Base-by-base conservation (phyloP, 148 eudicot species). In the Fallopia convolvulus region DNA sequence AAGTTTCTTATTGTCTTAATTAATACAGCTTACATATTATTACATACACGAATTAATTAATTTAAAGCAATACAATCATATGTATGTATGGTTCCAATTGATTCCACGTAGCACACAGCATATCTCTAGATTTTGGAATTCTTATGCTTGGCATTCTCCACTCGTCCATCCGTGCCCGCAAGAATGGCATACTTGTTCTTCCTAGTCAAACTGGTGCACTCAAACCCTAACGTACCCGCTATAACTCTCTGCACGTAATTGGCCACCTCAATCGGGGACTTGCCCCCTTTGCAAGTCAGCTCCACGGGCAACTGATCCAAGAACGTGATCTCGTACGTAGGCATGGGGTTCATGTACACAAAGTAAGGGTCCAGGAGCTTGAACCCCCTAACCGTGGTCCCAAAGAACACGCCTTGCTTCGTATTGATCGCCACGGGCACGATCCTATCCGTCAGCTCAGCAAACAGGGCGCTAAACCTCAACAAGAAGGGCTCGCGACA, bases 111-210 rank as follows among this genome's bases (percentile, higher is more conserved):
- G 30, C 30, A 26, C 9, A 44, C 39, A 44, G 1, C 47, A 44
- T 6, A 44, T 44, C 11, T 44, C 47, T 44, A 44, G 47, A 44
- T 44, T 44, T 44, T 44, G 1, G 10, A 44, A 53, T n/a, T 53
- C 23, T 5, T 68, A 11, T 68, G 21, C 70, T 58, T 56, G 26
- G 21, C 63, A 12, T 71, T 44, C 12, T 72, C 36, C 32, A 90
- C 94, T 23, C 68, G 85, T 58, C 94, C 94, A 76, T 90, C 94
- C 53, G 87, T 90, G 5, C 94, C 94, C 2, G 91, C 94, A 17
- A 90, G 84, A 12, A 90, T 78, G 49, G 84, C 83, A 50, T 90
- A 90, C 85, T 90, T 90, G 33, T 90, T 91, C 80, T 84, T 86
- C 80, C 91, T 80, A 4, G 94, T 90, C 46, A 86, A 85, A 21